These are phyloP conservation scores for Verticillium tricorpus DNA, from an alignment of 2,329 filamentous ascomycete species.

Conservation along the genomic window DNA sequence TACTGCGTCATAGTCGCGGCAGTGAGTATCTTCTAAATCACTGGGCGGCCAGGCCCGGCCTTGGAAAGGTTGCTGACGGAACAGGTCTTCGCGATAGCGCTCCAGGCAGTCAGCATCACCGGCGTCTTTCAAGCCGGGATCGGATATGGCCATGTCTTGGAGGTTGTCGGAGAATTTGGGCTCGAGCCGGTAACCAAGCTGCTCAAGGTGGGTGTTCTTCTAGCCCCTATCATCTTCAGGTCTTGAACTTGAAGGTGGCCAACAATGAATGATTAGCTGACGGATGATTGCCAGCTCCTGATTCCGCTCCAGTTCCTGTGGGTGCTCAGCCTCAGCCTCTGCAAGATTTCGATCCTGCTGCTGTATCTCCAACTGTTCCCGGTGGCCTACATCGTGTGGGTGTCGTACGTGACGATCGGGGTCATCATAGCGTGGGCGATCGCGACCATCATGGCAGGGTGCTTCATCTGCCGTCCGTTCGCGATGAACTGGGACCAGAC, in stretches of 20 bases:
- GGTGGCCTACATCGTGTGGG: constrained; percentile 17
- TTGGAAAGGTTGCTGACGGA: neutral
- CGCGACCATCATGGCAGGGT: constrained; percentile 22
- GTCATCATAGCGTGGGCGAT: constrained; percentile 21
- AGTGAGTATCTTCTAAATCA: neutral
- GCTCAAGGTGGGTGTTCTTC: neutral
- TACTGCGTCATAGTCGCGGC: constrained; percentile 7
- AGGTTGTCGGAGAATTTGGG: neutral
- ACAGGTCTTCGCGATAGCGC: neutral
- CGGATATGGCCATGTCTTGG: neutral
- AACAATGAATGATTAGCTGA: too few relatives aligned
- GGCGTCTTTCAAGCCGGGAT: neutral
- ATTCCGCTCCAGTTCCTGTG: constrained; percentile 24
- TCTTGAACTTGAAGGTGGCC: too few relatives aligned
- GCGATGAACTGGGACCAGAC: constrained; percentile 27
- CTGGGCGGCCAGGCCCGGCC: too few relatives aligned
- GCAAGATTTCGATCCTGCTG: constrained; percentile 18
- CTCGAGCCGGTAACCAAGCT: neutral
- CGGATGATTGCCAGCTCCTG: constrained; percentile 6
- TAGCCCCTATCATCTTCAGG: neutral
- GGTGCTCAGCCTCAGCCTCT: constrained; percentile 22
- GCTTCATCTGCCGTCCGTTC: constrained; percentile 31
- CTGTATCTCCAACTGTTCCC: constrained; percentile 17
- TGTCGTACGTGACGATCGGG: constrained; percentile 17
- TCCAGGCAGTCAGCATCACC: neutral